A percentile compares a stretch with the other conserved stretches of the same genome.
Evolutionary conservation across 345 rosid genomes (phyloP).

Genomic region (Boechera retrofracta): DNA sequence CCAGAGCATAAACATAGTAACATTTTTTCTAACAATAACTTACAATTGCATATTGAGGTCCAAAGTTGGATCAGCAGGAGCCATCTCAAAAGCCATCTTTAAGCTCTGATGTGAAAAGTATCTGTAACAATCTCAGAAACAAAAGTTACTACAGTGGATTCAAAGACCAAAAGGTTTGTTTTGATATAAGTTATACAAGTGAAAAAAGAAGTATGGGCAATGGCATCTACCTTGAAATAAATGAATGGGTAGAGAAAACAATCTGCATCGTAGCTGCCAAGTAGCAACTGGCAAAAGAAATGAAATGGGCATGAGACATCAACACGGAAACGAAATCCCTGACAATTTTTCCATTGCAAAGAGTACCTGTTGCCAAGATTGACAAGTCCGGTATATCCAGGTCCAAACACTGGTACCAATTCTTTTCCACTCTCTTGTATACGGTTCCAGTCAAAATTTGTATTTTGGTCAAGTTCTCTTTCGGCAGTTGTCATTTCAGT

Average conservation of each 20-base stretch:
- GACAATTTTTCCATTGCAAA: constrained; percentile 20
- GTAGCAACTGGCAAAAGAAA: constrained; percentile 77
- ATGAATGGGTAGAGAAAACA: constrained; percentile 75
- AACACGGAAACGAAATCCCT: constrained; percentile 7
- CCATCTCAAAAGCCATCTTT: constrained; percentile 76
- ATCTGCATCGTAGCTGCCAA: constrained; percentile 99
- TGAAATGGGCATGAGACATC: constrained; percentile 31
- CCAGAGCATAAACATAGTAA: constrained; percentile 16
- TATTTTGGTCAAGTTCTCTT: constrained; percentile 97
- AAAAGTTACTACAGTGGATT: constrained; percentile 28
- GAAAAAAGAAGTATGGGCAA: constrained; percentile 16
- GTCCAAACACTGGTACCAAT: constrained; percentile 83
- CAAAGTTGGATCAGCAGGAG: constrained; percentile 97
- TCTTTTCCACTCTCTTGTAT: constrained; percentile 98
- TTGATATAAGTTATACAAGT: constrained; percentile 12
- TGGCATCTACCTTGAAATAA: constrained; percentile 63
- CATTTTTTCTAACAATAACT: constrained; percentile 44
- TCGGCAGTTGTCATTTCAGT: constrained; percentile 99
- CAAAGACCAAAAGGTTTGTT: constrained; percentile 3
- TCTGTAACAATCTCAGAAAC: constrained; percentile 50
- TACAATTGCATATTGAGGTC: constrained; percentile 97
- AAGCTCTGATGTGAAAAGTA: constrained; percentile 72
- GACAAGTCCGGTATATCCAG: constrained; percentile 93
- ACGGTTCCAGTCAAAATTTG: constrained; percentile 97
- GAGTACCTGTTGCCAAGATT: constrained; percentile 97